These are phyloP conservation scores for Aspergillus novoparasiticus DNA, from an alignment of 2,329 filamentous ascomycete genomes.

Conservation along the genomic window DNA sequence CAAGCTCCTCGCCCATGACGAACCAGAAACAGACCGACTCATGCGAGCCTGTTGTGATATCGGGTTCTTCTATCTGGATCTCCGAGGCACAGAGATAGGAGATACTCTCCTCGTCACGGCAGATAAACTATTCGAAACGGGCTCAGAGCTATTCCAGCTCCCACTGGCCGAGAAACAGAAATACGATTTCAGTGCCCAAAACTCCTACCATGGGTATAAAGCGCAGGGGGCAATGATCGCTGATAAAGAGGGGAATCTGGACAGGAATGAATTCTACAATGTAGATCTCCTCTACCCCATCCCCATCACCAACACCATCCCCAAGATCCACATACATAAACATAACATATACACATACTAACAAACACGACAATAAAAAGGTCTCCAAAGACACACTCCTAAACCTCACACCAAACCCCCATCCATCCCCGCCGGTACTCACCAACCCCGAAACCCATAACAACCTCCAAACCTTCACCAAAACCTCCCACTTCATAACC, in stretches of 20 bases:
- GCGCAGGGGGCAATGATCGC: conserved; percentile 50
- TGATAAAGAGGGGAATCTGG: conserved; percentile 52
- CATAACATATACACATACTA: no score
- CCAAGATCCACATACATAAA: no score
- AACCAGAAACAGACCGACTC: conserved; percentile 38
- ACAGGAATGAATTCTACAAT: conserved; percentile 60
- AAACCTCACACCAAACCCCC: conserved; percentile 33
- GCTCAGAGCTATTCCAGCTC: conserved; percentile 51
- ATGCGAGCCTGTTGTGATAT: conserved; percentile 49
- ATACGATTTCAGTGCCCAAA: conserved; percentile 55
- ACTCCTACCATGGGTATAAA: conserved; percentile 59
- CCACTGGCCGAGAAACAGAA: conserved; percentile 54
- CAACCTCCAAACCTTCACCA: conserved; percentile 48
- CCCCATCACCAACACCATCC: not conserved
- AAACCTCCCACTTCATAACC: conserved; percentile 49
- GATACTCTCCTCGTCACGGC: conserved; percentile 46
- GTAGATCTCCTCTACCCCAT: conserved; percentile 31
- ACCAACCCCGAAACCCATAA: conserved; percentile 30
- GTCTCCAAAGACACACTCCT: conserved; percentile 58
- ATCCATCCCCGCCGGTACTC: conserved; percentile 50
- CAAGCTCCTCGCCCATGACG: conserved; percentile 41
- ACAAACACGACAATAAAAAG: conserved; percentile 21
- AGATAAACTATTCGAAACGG: conserved; percentile 50
- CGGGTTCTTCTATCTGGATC: conserved; percentile 61
- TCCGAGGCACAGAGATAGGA: conserved; percentile 42